Base-by-base conservation (phyloP, 2,329 filamentous ascomycete genomes). In the Intubia oerlemansii region DNA sequence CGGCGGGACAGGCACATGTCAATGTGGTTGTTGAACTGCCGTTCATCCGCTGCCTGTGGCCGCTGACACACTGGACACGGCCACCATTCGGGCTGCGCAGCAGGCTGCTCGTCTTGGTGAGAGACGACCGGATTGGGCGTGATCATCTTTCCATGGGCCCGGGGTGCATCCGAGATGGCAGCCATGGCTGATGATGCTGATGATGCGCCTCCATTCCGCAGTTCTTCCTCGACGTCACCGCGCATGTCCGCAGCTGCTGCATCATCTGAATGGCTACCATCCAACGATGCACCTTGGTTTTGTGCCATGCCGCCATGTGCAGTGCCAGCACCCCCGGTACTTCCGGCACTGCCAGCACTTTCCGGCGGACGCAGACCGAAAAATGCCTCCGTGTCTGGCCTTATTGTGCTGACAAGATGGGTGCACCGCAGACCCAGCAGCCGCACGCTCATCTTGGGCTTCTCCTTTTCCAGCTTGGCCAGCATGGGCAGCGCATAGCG, bases 361-460 rank as follows among this genome's bases (percentile, higher is more conserved):
- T n/a, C n/a, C n/a, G n/a, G n/a, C n/a, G n/a, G n/a, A n/a, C n/a
- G n/a, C n/a, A n/a, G n/a, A n/a, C 81, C 79, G 37, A 93, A 92
- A 50, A 93, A 92, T 0, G 67, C 57, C 44, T 73, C 67, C 1
- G 80, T 62, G 11, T 79, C 75, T 1, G 65, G 65, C 44, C 79
- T 91, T 48, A 82, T 90, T 16, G 74, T 85, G 46, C 72, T 88
- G 20, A 91, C 63, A 1, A 98, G 59, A 43, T 91, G 71, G 0
- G 84, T 93, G 42, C 82, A 85, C 18, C 88, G 62, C 19, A 98
- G 51, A 0, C 88, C 88, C 69, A 98, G 80, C 2, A 98, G 56
- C 5, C 88, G 66, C 4, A 95, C 47, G 36, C 63, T 84, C 59
- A 93, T 65, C 10, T 63, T 61, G 0, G 81, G 77, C 10, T 80